Conservation (phyloP, 148 eudicot species). For the Silene uniflora region DNA sequence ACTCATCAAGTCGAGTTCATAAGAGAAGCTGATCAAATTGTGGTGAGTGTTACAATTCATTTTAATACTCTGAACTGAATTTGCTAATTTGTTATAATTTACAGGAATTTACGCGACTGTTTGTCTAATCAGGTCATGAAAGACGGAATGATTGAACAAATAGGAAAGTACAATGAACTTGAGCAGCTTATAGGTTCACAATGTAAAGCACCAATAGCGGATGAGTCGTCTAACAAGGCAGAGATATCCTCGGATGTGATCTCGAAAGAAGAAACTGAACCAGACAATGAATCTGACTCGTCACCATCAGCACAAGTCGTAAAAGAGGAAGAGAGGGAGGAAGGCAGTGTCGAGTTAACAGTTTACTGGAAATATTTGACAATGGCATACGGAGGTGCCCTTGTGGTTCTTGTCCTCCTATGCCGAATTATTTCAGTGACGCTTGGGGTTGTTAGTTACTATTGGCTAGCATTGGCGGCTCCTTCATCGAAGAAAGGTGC, state of each 20-base stretch:
- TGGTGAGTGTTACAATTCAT: not conserved
- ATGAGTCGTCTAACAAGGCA: not conserved
- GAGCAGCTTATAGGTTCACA: slow-evolving; percentile 26
- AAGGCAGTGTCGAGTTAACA: slow-evolving; percentile 11
- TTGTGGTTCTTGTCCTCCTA: slow-evolving; percentile 7
- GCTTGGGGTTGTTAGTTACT: slow-evolving; percentile 17
- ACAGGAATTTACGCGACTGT: not conserved
- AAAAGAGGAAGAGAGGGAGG: slow-evolving; percentile 20
- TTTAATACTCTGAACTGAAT: too few relatives aligned
- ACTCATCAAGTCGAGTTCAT: slow-evolving; percentile 20
- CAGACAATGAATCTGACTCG: not conserved
- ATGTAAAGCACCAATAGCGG: not conserved
- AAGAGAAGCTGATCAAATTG: slow-evolving; percentile 11
- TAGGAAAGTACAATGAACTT: not conserved
- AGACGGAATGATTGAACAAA: slow-evolving; percentile 15
- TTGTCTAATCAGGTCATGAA: slow-evolving; percentile 19
- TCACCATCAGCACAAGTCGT: slow-evolving; percentile 9
- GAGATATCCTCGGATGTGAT: not conserved
- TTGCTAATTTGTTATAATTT: too few relatives aligned
- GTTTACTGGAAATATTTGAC: slow-evolving; percentile 20
- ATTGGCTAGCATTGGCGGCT: slow-evolving; percentile 21
- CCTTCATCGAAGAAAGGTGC: slow-evolving; percentile 6
- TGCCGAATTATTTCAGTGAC: not conserved
- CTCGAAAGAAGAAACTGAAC: not conserved
- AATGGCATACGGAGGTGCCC: slow-evolving; percentile 13